Base-by-base conservation (phyloP, 129 eudicot species). In the Glebionis coronaria region DNA sequence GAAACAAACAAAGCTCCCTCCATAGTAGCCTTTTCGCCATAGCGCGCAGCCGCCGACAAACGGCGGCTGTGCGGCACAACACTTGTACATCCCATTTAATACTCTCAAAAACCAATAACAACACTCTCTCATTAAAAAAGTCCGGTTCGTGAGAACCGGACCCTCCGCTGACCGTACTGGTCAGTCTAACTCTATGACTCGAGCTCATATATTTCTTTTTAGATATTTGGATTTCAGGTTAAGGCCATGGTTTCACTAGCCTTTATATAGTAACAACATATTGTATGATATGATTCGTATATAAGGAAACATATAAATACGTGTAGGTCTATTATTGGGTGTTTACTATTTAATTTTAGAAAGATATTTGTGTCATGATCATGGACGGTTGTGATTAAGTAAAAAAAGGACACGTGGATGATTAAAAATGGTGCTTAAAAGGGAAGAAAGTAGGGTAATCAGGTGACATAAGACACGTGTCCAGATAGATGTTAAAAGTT, bases 21-120 rank as follows among this genome's bases (percentile, higher is more conserved):
- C 97, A 91, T 2, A 91, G 73, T 27, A 85, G 65, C 78, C 97
- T 84, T 35, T 83, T 85, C 2, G 94, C 96, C 56, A 83, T 53
- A 57, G 96, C 98, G 9, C 78, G 94, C 0, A 91, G 84, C 51
- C 76, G 71, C 31, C 94, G 69, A 65, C 84, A 85, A 0, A 85
- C 88, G 2, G 85, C 56, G 25, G 96, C 87, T 29, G 82, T 69
- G 10, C 16, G 79, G 65, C 90, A 85, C 5, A 91, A 76, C 25
- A 65, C 69, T n/a, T 69, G 80, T 12, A 91, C 81, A 44, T 91
- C 96, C 96, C 96, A 91, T 14, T 88, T 85, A 51, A 91, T 62
- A 2, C 73, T 75, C 71, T 85, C 82, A 75, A 91, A 81, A 0
- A 88, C 83, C 4, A 91, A 71, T 0, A 88, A 0, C 0, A 91